Conservation (phyloP, 441 rosid genomes). For the Euphorbia corollata region DNA sequence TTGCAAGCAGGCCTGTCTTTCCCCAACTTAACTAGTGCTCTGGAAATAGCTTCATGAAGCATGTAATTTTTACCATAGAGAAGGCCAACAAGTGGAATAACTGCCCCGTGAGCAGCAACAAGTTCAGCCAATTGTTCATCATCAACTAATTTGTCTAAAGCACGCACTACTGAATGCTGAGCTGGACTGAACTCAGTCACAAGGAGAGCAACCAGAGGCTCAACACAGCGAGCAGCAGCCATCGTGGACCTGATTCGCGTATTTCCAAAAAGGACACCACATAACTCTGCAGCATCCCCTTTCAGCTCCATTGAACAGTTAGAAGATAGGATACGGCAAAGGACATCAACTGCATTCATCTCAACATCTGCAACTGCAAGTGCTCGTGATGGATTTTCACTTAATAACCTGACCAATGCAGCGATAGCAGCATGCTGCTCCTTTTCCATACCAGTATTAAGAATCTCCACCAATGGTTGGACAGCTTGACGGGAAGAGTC, state of each 20-base stretch:
- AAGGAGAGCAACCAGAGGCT: constrained; percentile 96
- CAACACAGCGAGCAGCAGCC: constrained; percentile 99
- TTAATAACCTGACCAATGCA: constrained; percentile 87
- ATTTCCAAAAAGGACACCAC: constrained; percentile 93
- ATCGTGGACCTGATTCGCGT: constrained; percentile 89
- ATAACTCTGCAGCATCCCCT: constrained; percentile 99
- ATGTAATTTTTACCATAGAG: constrained; percentile 77
- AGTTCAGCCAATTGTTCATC: constrained; percentile 99
- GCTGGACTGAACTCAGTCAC: constrained; percentile 86
- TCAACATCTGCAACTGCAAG: constrained; percentile 97
- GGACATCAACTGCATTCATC: constrained; percentile 98
- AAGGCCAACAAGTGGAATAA: constrained; percentile 97
- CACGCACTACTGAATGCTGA: constrained; percentile 93
- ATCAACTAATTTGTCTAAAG: constrained; percentile 90
- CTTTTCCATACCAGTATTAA: constrained; percentile 86
- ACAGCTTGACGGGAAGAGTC: constrained; percentile 92
- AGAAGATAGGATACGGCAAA: constrained; percentile 94
- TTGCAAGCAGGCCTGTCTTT: constrained; percentile 98
- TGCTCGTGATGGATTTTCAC: constrained; percentile 95
- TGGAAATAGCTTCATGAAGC: constrained; percentile 96
- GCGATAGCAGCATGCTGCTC: constrained; percentile 99
- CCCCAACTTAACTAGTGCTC: constrained; percentile 97
- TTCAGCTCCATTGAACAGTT: constrained; percentile 90
- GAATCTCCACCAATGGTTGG: constrained; percentile 98
- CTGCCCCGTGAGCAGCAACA: constrained; percentile 99